Evolutionary conservation across 116 monocot genomes (phyloP).

Genomic region (Trichopus zeylanicus): DNA sequence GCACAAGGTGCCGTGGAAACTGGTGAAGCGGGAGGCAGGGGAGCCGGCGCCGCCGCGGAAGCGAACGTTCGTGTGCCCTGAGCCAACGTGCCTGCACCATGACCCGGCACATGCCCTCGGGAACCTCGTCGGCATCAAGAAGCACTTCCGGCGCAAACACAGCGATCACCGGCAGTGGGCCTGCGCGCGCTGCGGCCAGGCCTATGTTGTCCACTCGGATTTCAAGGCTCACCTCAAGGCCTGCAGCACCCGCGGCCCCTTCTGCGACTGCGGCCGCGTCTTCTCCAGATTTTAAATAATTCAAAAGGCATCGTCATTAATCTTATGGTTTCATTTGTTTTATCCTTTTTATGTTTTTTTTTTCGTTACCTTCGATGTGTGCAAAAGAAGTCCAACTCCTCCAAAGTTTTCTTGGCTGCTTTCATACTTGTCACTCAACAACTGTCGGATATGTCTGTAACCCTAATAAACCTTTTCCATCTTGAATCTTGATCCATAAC

Average conservation of each 20-base stretch:
- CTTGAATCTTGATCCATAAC: too few species aligned
- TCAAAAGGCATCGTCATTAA: too few species aligned
- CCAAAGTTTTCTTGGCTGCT: background rate
- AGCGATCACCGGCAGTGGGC: slow-evolving; percentile 59
- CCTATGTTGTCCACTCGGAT: slow-evolving; percentile 80
- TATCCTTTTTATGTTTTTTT: too few species aligned
- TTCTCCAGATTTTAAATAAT: too few species aligned
- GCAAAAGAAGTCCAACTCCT: too few species aligned
- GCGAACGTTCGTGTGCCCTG: slow-evolving; percentile 83
- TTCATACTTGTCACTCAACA: background rate
- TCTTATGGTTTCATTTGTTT: too few species aligned
- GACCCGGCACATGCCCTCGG: slow-evolving; percentile 84
- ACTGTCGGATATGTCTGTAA: too few species aligned
- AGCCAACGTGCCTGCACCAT: slow-evolving; percentile 81
- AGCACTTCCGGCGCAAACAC: slow-evolving; percentile 85
- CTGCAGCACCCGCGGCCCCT: slow-evolving; percentile 77
- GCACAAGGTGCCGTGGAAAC: slow-evolving; percentile 96
- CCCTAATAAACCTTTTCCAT: too few species aligned
- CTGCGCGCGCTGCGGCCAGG: slow-evolving; percentile 58
- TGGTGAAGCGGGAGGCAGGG: slow-evolving; percentile 45
- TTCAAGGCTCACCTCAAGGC: slow-evolving; percentile 89
- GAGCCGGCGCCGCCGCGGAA: slow-evolving; percentile 27
- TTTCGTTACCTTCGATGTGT: too few species aligned
- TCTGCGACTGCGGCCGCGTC: slow-evolving; percentile 83
- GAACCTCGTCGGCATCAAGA: slow-evolving; percentile 90